Base-by-base conservation (phyloP, 2,329 filamentous ascomycete genomes). In the Pseudogymnoascus sp. region DNA sequence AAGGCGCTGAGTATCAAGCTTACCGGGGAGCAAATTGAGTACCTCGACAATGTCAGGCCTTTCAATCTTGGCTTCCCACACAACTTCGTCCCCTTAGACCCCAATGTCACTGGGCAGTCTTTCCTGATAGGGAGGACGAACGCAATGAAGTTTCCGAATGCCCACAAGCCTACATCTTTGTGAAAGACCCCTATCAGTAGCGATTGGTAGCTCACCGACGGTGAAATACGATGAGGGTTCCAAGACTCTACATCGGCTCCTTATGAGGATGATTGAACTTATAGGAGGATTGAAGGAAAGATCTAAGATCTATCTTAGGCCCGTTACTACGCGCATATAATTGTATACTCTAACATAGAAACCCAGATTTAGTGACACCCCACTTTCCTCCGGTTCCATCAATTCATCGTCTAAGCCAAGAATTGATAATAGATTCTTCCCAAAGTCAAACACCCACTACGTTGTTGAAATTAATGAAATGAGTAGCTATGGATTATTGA, bases 51-150 rank as follows among this genome's bases (percentile, higher is more conserved):
- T 7, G 85, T 85, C 0, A 78, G 78, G 38, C 77, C 78, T 0
- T 89, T 91, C 66, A 83, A 90, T 60, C 70, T 84, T 40, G 88
- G 88, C 0, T 91, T 91, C 74, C 89, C 89, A 0, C 38, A 41
- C 6, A 41, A 41, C 38, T 41, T 41, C 8, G 38, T 19, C 6
- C 16, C 38, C 38, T 41, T 41, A 11, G 38, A 41, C 19, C 38
- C 38, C n/a, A 41, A 41, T 19, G 16, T 41, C 7, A 41, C 38
- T 3, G 38, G 38, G n/a, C 6, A 19, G 2, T 41, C 38, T 41
- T 41, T 41, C 16, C 6, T 41, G 38, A 41, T 41, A 19, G 38
- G n/a, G 38, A 41, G 38, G 38, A 41, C 38, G 38, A 41, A 41
- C 38, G 38, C 38, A 41, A 41, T 41, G 38, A 41, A 11, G 38